Conservation (phyloP, 2,329 filamentous ascomycete species). For the Colletotrichum viniferum region DNA sequence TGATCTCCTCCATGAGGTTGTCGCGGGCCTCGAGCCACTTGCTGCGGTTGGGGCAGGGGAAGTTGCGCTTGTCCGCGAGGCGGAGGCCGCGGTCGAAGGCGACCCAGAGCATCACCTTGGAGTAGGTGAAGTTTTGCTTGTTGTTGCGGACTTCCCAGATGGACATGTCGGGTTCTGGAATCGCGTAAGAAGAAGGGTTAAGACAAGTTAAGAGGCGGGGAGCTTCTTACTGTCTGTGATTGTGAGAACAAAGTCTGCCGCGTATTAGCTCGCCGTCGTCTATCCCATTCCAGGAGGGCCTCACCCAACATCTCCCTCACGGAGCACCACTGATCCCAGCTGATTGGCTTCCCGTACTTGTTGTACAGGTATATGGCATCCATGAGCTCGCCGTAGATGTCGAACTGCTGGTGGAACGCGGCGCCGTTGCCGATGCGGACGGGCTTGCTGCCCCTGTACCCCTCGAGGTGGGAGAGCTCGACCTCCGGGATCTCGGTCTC, state of each 20-base stretch:
- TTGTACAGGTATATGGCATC: constrained; percentile 80
- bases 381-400: constrained; percentile 81
- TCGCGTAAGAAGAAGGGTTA: no score
- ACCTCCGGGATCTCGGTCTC: constrained; percentile 75
- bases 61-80: constrained; percentile 74
- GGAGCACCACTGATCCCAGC: constrained; percentile 77
- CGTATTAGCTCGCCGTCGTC: not conserved
- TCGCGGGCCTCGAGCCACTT: constrained; percentile 73
- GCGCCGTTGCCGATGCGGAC: constrained; percentile 81
- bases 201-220: no score
- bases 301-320: constrained; percentile 68
- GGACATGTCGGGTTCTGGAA: constrained; percentile 72
- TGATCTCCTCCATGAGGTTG: constrained; percentile 74
- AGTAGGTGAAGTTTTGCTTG: constrained; percentile 80
- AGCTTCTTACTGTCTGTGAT: constrained; percentile 58
- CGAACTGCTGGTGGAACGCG: constrained; percentile 76
- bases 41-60: constrained; percentile 73
- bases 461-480: constrained; percentile 72
- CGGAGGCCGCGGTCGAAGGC: constrained; percentile 78
- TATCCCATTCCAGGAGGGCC: not conserved
- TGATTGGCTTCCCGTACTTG: constrained; percentile 77
- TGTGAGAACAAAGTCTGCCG: constrained; percentile 70
- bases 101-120: constrained; percentile 86
- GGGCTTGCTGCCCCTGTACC: constrained; percentile 72
- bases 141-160: constrained; percentile 82